Percentiles rank a stretch among this genome's conserved stretches.
Evolutionary conservation across 768 basidiomycete genomes (phyloP).

Genomic region (Wakefieldia striispora): DNA sequence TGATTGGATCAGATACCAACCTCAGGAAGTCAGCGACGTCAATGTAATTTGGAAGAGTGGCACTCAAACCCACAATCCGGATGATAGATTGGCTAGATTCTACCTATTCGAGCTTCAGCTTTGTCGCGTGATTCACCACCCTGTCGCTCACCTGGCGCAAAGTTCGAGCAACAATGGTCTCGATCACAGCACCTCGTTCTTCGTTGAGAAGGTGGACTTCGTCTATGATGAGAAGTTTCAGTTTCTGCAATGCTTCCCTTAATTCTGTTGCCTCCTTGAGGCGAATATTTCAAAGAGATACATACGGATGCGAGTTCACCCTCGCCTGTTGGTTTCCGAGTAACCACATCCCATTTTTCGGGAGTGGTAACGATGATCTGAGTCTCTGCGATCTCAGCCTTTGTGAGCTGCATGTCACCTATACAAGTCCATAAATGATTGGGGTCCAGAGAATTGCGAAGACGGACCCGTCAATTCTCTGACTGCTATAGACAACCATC

Average conservation of each 20-base stretch:
- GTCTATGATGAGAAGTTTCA: conserved; percentile 95
- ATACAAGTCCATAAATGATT: neutral
- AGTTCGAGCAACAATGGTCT: conserved; percentile 96
- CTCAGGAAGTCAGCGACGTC: conserved; percentile 95
- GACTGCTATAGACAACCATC: conserved; percentile 84
- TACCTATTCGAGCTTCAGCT: conserved; percentile 50
- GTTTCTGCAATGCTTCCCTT: conserved; percentile 49
- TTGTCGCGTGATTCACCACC: neutral
- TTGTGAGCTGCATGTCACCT: conserved; percentile 96
- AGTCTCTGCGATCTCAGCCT: conserved; percentile 89
- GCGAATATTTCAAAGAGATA: conserved; percentile 1
- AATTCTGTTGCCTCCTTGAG: neutral
- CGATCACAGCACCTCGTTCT: conserved; percentile 96
- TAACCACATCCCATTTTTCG: conserved; percentile 99
- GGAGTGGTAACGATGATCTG: conserved; percentile 99
- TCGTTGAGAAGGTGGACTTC: conserved; percentile 97
- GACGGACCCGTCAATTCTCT: conserved; percentile 81
- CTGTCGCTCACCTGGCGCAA: conserved; percentile 66
- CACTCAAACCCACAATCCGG: conserved; percentile 92
- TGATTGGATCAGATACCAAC: conserved; percentile 38
- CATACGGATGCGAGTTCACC: conserved; percentile 92
- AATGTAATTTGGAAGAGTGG: conserved; percentile 94
- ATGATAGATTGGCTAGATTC: conserved; percentile 96
- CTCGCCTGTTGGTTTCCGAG: conserved; percentile 93
- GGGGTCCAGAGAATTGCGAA: neutral